Evolutionary conservation across 495 filamentous ascomycete species (phyloP), one percentile per base, ranked within the genome.

Genomic region (Trichoderma orchidacearum): DNA sequence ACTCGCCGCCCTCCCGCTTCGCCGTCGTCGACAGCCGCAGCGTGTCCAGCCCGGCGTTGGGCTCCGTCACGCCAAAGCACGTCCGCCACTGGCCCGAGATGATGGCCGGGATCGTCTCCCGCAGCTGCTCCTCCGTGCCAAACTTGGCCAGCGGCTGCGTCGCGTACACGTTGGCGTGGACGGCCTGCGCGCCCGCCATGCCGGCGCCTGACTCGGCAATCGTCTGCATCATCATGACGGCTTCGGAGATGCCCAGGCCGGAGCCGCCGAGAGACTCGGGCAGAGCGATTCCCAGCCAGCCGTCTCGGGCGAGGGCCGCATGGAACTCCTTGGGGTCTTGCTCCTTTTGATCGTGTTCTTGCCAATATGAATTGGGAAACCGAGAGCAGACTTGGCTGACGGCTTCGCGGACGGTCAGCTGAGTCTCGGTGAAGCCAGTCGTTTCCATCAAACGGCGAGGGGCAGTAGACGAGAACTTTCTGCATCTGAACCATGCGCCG

Each of bases 191-290:
- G 5, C 87, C 87, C 5, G 85, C 85, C 69, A 90, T 86, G 4
- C 86, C 85, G 30, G 86, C 87, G 6, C 86, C 86, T 29, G 80
- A 79, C 70, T 89, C 85, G 18, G 85, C 77, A 57, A 90, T 88
- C 18, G 85, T 87, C 60, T 91, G 87, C 73, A 91, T 77, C 85
- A 91, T 88, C 80, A 89, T 86, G 1, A 85, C 88, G 5, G 87
- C 87, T 64, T 90, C 87, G 17, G 83, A 85, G 52, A 91, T 88
- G 63, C 86, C 87, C 36, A 93, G 69, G 7, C 85, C 85, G 17
- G 84, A 75, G 5, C 86, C 87, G 13, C 87, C 86, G 0, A 87
- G 76, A 7, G 81, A 75, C 64, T 86, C 82, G 0, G 85, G 85
- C 18, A 90, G 70, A 0, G 86, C 85, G 61, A 90, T 89, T 6